Base-by-base conservation (phyloP, 768 basidiomycete genomes). In the Dictyophora rubrovolvata region DNA sequence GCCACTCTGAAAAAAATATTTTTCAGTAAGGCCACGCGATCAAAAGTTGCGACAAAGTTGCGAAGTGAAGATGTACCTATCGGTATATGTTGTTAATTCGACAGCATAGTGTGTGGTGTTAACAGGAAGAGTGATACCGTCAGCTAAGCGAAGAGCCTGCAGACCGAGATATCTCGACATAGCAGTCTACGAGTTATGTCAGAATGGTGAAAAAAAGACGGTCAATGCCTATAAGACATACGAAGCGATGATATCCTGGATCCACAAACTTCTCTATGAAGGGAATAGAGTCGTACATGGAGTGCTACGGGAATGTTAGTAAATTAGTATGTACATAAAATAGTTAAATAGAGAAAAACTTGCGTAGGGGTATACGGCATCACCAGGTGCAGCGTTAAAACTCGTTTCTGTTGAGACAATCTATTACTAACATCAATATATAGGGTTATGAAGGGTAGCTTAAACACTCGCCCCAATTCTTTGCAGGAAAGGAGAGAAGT, bases 401-500 rank as follows among this genome's bases (percentile, higher is more conserved):
- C 72, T 73, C 23, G 65, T 66, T 59, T 74, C 66, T 35, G 66
- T 63, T 35, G 73, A 73, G 10, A 73, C 48, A 53, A 52, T 56
- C 61, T 47, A 12, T 23, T 20, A 16, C 23, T 9, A 59, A 59
- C 10, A 42, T 9, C 53, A 52, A 21, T 35, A 42, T 47, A n/a
- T 6, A 37, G 57, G 37, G 5, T 42, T 70, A 63, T 54, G 9
- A 63, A 66, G n/a, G 11, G 42, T 62, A 56, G 70, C 65, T 2
- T 65, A 57, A 14, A 63, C 60, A 46, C 81, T 71, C 53, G 86
- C 79, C 1, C 86, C 86, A 54, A 83, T 75, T 46, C 84, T 76
- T 69, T 97, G 90, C 65, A 98, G 71, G 74, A 97, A 96, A 9
- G 91, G 87, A 0, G 94, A 95, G 64, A 79, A 97, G 70, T 97